Base-by-base conservation (phyloP, 441 rosid species). In the Viola pubescens region DNA sequence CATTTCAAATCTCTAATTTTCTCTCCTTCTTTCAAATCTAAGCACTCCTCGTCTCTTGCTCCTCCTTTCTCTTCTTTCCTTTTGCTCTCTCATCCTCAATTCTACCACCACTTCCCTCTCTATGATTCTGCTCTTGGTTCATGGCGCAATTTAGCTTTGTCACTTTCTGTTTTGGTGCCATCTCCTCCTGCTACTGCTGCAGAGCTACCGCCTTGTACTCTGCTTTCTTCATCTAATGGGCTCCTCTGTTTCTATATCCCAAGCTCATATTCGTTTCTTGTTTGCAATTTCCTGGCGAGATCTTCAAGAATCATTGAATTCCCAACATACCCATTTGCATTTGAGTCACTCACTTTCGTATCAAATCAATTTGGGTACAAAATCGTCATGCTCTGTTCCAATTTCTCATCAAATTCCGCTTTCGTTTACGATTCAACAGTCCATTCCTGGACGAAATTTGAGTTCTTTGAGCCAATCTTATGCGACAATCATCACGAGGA, bases 61-160 rank as follows among this genome's bases (percentile, higher is more conserved):
- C 63, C 80, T 48, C 68, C 80, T 62, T 77, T 94, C 70, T 80
- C 11, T 46, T 46, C 91, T 0, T 85, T 89, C 57, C 82, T 91
- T 60, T 67, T 91, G 56, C 84, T 91, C 59, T 87, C 91, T 51
- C 94, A 87, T 53, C 94, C 97, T 63, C 90, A 85, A 54, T 77
- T 80, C 37, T 39, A 60, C n/a, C 65, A 71, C n/a, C 69, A 70
- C 2, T 81, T 77, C 68, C 81, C 86, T 52, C 72, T 91, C 7
- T 86, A 85, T 40, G 88, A 87, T 70, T 77, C 84, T 11, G 56
- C 40, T 37, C 71, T 48, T 48, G 80, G 80, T 58, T 42, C 73
- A 0, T 88, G 96, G 98, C 74, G 84, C 59, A 65, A 72, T 13
- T 70, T 78, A 34, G 64, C 79, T 10, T 74, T 81, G 16, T 71